Base-by-base conservation (phyloP, 2,329 filamentous ascomycete genomes). In the Trichophyton mentagrophytes region DNA sequence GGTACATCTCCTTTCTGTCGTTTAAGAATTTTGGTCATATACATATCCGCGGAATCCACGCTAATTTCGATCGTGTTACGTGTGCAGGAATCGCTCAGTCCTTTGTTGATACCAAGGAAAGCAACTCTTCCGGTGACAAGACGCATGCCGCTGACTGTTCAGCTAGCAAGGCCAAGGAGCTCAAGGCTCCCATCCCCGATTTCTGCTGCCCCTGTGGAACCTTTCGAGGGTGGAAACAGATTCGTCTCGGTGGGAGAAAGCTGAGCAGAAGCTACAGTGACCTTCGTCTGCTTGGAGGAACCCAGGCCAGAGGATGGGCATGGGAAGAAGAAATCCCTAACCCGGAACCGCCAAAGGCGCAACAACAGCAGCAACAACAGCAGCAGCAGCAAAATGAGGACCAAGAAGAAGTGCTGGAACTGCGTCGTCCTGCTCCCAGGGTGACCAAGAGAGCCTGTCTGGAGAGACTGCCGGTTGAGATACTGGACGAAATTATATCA, bases 401-500 rank as follows among this genome's bases (percentile, higher is more conserved):
- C 8, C 9, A 38, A 13, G 33, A 13, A 38, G 33, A 38, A 13
- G 11, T 13, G 9, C 33, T 38, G 3, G 33, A 38, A 38, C 2
- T 38, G 33, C 27, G 9, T 6, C 17, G 22, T 3, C 20, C 49
- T 20, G 64, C 67, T 63, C 64, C 69, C 61, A 66, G 63, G 40
- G 57, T 64, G 65, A 49, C 69, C 66, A 51, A 70, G 65, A 58
- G 69, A 64, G 77, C 86, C 22, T 77, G 80, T 27, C 74, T 91
- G 46, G 88, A 90, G 76, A 81, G 72, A 63, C 78, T 91, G 6
- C 87, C 87, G 0, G 78, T 81, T 58, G 87, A 90, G 73, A 77
- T 90, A 65, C 80, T 89, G 61, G 88, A 84, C 67, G 76, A 83
- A 69, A 89, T 92, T 64, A 87, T 92, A 68, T 85, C 87, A 64